Evolutionary conservation across 2,329 filamentous ascomycete species (phyloP).

Genomic region (Aphanoascus verrucosus): DNA sequence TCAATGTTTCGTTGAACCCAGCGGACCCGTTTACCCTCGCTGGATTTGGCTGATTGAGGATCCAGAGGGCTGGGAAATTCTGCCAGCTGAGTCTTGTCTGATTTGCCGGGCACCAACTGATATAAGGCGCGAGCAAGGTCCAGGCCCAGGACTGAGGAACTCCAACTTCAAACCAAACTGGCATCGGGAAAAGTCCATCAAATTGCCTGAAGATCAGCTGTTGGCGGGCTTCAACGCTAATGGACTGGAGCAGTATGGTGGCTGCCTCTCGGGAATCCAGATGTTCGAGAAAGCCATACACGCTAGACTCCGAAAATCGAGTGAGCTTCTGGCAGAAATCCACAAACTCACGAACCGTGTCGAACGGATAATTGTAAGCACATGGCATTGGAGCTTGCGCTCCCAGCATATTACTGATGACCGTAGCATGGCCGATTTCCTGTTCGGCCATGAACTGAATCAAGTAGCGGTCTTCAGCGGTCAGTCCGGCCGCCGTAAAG

Average conservation of each 20-base stretch:
- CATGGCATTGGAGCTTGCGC: slow-evolving; percentile 59
- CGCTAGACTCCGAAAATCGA: slow-evolving; percentile 66
- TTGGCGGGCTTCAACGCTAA: slow-evolving; percentile 69
- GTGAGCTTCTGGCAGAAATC: slow-evolving; percentile 79
- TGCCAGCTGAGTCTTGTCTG: slow-evolving; percentile 71
- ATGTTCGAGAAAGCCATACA: slow-evolving; percentile 71
- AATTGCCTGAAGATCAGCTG: slow-evolving; percentile 83
- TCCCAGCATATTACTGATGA: slow-evolving; percentile 69
- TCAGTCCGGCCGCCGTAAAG: slow-evolving; percentile 58
- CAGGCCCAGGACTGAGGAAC: slow-evolving; percentile 77
- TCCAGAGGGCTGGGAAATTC: slow-evolving; percentile 63
- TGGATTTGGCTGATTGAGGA: slow-evolving; percentile 69
- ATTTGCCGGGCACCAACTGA: slow-evolving; percentile 61
- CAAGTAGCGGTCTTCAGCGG: slow-evolving; percentile 56
- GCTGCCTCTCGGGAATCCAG: slow-evolving; percentile 65
- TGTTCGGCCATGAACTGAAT: slow-evolving; percentile 70
- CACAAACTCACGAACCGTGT: slow-evolving; percentile 62
- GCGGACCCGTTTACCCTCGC: slow-evolving; percentile 48
- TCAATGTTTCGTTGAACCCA: slow-evolving; percentile 52
- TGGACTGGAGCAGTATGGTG: slow-evolving; percentile 62
- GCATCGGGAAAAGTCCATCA: slow-evolving; percentile 67
- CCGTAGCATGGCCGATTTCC: slow-evolving; percentile 65
- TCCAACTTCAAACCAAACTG: slow-evolving; percentile 68
- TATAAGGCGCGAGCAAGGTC: slow-evolving; percentile 71
- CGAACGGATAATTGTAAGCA: slow-evolving; percentile 70